phyloP scores from a whole-genome alignment of 352 stramenopile genomes.

The Phytophthora boehmeriae region DNA sequence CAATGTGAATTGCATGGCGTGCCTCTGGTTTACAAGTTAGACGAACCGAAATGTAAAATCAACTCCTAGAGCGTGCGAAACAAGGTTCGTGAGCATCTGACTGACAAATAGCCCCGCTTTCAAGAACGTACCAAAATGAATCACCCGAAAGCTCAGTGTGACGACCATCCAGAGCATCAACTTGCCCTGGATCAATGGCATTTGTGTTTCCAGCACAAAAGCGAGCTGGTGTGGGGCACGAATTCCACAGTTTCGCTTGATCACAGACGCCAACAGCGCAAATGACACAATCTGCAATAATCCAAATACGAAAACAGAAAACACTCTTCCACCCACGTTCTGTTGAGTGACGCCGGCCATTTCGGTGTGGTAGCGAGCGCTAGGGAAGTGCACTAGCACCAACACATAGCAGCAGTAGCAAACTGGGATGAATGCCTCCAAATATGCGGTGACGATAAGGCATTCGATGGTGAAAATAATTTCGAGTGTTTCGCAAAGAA shows the following conservation, averaged over 20 bases:
- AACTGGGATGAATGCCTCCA: constrained; percentile 41
- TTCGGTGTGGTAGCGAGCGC: constrained; percentile 43
- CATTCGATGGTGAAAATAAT: constrained; percentile 42
- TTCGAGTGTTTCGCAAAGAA: constrained; percentile 18
- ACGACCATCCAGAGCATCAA: constrained; percentile 36
- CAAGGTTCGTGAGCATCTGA: too few relatives aligned
- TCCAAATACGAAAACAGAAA: constrained; percentile 27
- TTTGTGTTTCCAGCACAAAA: constrained; percentile 44
- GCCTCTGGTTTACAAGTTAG: too few relatives aligned
- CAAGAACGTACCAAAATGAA: constrained; percentile 37
- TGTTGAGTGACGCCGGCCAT: constrained; percentile 19
- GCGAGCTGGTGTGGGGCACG: constrained; percentile 28
- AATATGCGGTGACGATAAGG: constrained; percentile 40
- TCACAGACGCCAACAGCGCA: constrained; percentile 8
- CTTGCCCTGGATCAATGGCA: constrained; percentile 18
- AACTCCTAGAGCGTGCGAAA: too few relatives aligned
- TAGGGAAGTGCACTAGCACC: constrained; percentile 30
- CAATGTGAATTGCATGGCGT: too few relatives aligned
- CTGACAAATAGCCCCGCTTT: too few relatives aligned
- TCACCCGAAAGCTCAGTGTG: constrained; percentile 21
- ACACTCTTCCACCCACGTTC: constrained; percentile 9
- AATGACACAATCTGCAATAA: constrained; percentile 31
- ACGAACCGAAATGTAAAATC: too few relatives aligned
- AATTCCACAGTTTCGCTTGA: constrained; percentile 22
- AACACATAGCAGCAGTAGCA: constrained; percentile 37